Base-by-base conservation (phyloP, 257 asterid species). In the Solanum chiquidenum region DNA sequence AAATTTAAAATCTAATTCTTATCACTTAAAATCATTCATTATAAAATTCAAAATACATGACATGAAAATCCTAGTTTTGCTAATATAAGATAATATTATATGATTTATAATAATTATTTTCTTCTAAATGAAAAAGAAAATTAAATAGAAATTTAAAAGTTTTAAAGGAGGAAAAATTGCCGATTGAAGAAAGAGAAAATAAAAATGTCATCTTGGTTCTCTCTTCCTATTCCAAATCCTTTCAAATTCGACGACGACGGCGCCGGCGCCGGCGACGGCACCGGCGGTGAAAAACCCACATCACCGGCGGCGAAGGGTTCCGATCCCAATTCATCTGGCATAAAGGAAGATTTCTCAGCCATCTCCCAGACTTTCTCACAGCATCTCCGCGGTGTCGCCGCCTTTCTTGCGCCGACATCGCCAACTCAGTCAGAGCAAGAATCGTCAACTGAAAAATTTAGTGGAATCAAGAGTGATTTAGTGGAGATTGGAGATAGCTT, bases 181-280 rank as follows among this genome's bases (percentile, higher is more conserved):
- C 18, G 5, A 80, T 49, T 80, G 68, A 46, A 27, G 69, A 31
- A 58, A 40, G 38, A 37, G 34, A 44, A n/a, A 55, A 46, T 14
- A 89, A 92, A 87, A 34, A 95, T 95, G 98, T 93, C 98, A 85
- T 91, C 94, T 86, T 93, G 96, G 96, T 85, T 93, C 83, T 90
- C 91, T 27, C 88, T 90, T 58, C 79, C 91, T 52, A 88, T 90
- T 68, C 46, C 88, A 55, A 89, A 90, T 46, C 93, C 93, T 76
- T 93, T 93, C 93, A 89, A 94, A 84, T 34, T 92, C 87, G 88
- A 90, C 86, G 90, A 85, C 46, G 92, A 86, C 27, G 75, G 85
- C 83, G 91, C 46, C 12, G 46, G 46, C 55, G 42, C 8, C 42
- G 37, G 35, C 35, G 14, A 0, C 79, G 71, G 62, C 14, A 79